Base-by-base conservation (phyloP, 352 stramenopile genomes). In the Pythium grandisporangium region DNA sequence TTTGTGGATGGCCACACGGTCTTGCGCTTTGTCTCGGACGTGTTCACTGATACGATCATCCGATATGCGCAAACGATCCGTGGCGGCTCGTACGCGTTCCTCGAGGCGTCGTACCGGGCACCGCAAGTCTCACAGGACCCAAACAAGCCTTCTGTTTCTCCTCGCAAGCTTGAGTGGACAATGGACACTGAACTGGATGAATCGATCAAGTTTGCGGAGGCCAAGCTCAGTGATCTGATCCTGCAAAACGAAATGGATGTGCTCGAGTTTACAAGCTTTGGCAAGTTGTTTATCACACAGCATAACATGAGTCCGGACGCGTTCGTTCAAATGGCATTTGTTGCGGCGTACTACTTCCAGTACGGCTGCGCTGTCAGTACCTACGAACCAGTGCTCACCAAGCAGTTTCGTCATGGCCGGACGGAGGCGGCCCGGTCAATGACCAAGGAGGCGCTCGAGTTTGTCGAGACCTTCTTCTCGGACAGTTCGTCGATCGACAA, bases 1-100 rank as follows among this genome's bases (percentile, higher is more conserved):
- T 95, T 95, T 25, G 94, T 98, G 33, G 95, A 98, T 63, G 95
- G 95, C 14, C 95, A 98, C 72, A 98, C 93, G n/a, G 93, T 96
- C 14, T 58, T 95, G 38, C 78, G 79, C 33, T 89, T 93, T 42
- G 76, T 87, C 14, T 94, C 77, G 37, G 83, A 95, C 53, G 72
- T 96, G 26, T 94, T 90, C 68, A 94, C 84, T 5, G 85, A 96
- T 63, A 93, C 79, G 10, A 92, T 95, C 55, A 92, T 95, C 42
- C 77, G 83, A 27, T 98, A 97, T 67, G 92, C 88, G 25, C 83
- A 96, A 63, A 94, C 76, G 14, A 98, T 98, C 50, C 93, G 84
- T n/a, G 70, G 67, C 22, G 74, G 72, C 27, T 74, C 66, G 46
- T 78, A 85, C 36, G 68, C 66, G 26, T 89, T 90, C 60, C 50